Conservation (phyloP, 1,284 basidiomycete genomes). For the Rhizoctonia solani region DNA sequence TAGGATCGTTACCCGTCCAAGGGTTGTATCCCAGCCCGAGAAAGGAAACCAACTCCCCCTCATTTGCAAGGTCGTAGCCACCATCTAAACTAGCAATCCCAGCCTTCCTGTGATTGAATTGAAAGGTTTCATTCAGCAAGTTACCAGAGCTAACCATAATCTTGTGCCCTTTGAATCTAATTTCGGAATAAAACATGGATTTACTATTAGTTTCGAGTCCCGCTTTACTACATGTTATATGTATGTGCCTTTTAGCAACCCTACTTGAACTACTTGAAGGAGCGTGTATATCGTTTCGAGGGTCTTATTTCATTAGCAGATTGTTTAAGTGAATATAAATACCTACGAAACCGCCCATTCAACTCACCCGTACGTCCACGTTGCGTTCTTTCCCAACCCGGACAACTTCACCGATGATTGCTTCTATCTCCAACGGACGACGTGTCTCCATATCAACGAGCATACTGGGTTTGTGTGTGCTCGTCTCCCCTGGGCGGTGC, state of each 20-base stretch:
- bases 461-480: conserved; percentile 61
- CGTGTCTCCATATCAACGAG: conserved; percentile 59
- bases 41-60: conserved; percentile 36
- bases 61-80: conserved; percentile 16
- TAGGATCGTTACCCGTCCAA: conserved; percentile 33
- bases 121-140: too few relatives aligned
- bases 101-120: too few relatives aligned
- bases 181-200: too few relatives aligned
- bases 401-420: conserved; percentile 64
- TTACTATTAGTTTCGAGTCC: too few relatives aligned
- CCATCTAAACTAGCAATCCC: background rate
- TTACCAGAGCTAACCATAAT: too few relatives aligned
- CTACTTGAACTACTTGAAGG: conserved; percentile 53
- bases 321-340: background rate
- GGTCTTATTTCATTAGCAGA: conserved; percentile 45
- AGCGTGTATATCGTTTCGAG: conserved; percentile 58
- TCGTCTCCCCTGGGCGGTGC: conserved; percentile 48
- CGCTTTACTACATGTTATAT: too few relatives aligned
- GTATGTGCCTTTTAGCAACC: conserved; percentile 1
- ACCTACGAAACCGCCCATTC: too few relatives aligned
- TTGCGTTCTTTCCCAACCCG: conserved; percentile 54
- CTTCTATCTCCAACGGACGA: conserved; percentile 66
- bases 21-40: conserved; percentile 22
- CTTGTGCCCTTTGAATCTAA: too few relatives aligned
- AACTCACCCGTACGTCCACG: conserved; percentile 58